Conservation (phyloP, 1,139 yeast genomes). For the Yamadazyma membranifaciens region DNA sequence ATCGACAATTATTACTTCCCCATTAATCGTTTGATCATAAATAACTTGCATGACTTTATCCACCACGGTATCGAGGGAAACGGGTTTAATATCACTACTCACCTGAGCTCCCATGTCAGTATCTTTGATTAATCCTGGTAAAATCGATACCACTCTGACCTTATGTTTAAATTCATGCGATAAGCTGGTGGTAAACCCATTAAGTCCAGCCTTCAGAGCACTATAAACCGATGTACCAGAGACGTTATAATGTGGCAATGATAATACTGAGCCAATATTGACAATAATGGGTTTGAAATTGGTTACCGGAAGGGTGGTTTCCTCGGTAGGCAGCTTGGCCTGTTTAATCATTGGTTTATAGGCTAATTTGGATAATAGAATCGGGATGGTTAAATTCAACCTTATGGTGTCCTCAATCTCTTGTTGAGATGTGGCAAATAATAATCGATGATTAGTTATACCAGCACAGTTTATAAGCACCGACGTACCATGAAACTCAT, state of each 20-base stretch:
- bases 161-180: conserved; percentile 60
- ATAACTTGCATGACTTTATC: conserved; percentile 29
- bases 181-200: conserved; percentile 63
- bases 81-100: conserved; percentile 19
- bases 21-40: conserved; percentile 33
- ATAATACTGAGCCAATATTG: conserved; percentile 75
- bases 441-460: conserved; percentile 57
- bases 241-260: conserved; percentile 34
- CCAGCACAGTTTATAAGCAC: conserved; percentile 84
- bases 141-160: conserved; percentile 58
- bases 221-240: conserved; percentile 76
- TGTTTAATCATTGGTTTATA: conserved; percentile 48
- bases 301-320: no score
- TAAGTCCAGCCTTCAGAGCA: conserved; percentile 77
- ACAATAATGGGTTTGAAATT: conserved; percentile 34
- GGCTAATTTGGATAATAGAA: conserved; percentile 49
- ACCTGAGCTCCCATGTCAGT: conserved; percentile 67
- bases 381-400: conserved; percentile 67
- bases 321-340: no score
- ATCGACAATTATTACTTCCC: conserved; percentile 26
- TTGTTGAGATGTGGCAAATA: conserved; percentile 42
- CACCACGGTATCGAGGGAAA: conserved; percentile 24
- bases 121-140: conserved; percentile 71
- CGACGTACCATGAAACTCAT: conserved; percentile 19
- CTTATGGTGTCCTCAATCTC: conserved; percentile 51